Evolutionary conservation across 306 rosid genomes (phyloP), one percentile per base, ranked within the genome.

Genomic region (Fragaria iinumae): DNA sequence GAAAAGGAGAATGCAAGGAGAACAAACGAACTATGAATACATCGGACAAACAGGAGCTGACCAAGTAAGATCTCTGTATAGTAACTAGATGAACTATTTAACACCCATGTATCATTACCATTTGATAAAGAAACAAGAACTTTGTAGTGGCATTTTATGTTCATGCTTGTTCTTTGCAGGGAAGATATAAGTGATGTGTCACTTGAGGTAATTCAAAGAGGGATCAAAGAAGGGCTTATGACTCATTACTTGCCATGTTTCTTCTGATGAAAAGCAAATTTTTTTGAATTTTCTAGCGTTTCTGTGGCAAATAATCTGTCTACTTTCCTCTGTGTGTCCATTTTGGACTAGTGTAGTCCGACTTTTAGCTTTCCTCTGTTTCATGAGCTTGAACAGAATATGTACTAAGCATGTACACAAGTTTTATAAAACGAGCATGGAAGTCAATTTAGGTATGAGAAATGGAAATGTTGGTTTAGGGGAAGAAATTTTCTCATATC

Each of bases 161-260:
- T 44, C 71, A 29, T 74, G 45, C 34, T 60, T 2, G 9, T 17
- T 44, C 77, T 80, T 39, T 87, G 90, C 92, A 86, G 90, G 87
- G 96, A 76, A 86, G 86, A 72, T 86, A 78, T 49, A 87, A 77
- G 82, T 69, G 47, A 36, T 68, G 38, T 29, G 70, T 2, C n/a
- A 18, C 29, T 45, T 8, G 11, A 3, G 13, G 36, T 25, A 32
- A 25, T 74, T 56, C 57, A 3, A 60, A 34, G 45, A 59, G 44
- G 52, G 69, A 60, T 60, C 29, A 39, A 44, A 20, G 69, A 60
- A 27, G 57, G 45, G 20, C 45, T 62, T 62, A 27, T 27, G 11
- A 59, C 4, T 59, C 57, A 11, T 43, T 27, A 27, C 10, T 3
- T 34, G 3, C 17, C 27, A 3, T 43, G 69, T 74, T 43, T 17